phyloP scores from a whole-genome alignment of 2,329 filamentous ascomycete genomes.

The Lachnellula willkommii region DNA sequence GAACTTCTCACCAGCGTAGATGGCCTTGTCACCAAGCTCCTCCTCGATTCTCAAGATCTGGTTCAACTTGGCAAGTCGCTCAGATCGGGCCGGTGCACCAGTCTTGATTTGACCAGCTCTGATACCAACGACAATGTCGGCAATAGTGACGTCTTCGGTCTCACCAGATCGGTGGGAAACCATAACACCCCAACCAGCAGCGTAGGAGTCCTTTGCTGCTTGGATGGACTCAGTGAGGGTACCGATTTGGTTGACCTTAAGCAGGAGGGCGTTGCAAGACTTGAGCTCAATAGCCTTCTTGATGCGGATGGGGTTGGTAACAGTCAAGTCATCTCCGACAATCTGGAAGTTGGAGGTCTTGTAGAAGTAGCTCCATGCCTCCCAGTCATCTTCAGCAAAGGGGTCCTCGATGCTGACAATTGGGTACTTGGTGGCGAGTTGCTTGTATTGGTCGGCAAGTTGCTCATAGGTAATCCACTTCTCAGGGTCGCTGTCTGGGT shows the following conservation, averaged over 20 bases:
- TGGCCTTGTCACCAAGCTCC: slow-evolving; percentile 85
- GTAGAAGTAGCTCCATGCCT: slow-evolving; percentile 99
- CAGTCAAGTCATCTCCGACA: slow-evolving; percentile 96
- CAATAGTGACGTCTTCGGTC: slow-evolving; percentile 99
- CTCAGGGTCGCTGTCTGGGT: slow-evolving; percentile 88
- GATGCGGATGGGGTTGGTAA: slow-evolving; percentile 98
- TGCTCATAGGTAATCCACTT: slow-evolving; percentile 99
- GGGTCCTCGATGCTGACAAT: slow-evolving; percentile 99
- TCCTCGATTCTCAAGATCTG: slow-evolving; percentile 99
- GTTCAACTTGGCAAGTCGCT: slow-evolving; percentile 99
- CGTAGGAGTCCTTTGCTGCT: slow-evolving; percentile 97
- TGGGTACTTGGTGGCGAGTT: slow-evolving; percentile 88
- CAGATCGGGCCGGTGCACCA: slow-evolving; percentile 89
- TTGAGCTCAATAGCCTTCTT: slow-evolving; percentile 99
- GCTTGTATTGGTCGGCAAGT: slow-evolving; percentile 85
- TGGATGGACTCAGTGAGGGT: slow-evolving; percentile 98
- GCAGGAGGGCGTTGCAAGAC: slow-evolving; percentile 94
- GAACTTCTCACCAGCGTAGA: slow-evolving; percentile 93
- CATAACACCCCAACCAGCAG: slow-evolving; percentile 97
- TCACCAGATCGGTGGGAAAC: slow-evolving; percentile 98
- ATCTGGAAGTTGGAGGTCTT: slow-evolving; percentile 98
- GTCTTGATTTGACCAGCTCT: slow-evolving; percentile 98
- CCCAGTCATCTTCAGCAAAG: slow-evolving; percentile 99
- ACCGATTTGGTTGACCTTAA: slow-evolving; percentile 99
- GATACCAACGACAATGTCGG: slow-evolving; percentile 95